Percentiles rank a stretch among this genome's conserved stretches.
These are phyloP conservation scores for Pseudocercospora eumusae DNA, from an alignment of 2,329 filamentous ascomycete genomes.

Conservation along the genomic window DNA sequence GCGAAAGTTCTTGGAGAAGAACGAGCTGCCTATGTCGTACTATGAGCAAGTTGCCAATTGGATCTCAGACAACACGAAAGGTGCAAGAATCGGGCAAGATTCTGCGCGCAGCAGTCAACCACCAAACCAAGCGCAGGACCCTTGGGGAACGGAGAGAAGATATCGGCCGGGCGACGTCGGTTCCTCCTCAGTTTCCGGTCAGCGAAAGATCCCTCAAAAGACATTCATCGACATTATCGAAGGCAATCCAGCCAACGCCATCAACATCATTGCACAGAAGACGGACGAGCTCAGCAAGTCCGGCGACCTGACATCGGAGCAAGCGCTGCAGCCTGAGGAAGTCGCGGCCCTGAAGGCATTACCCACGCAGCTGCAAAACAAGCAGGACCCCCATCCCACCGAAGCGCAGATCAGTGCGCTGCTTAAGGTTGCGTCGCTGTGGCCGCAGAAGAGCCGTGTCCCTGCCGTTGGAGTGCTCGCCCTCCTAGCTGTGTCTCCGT, in stretches of 20 bases:
- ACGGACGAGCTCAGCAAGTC: constrained; percentile 66
- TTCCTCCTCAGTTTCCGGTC: constrained; percentile 37
- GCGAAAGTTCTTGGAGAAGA: constrained; percentile 84
- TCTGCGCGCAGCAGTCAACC: constrained; percentile 45
- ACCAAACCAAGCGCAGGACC: constrained; percentile 61
- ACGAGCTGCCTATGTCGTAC: constrained; percentile 83
- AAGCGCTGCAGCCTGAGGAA: constrained; percentile 72
- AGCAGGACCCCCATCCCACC: constrained; percentile 45
- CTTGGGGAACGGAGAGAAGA: constrained; percentile 74
- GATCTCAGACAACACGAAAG: constrained; percentile 85
- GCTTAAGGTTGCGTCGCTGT: constrained; percentile 70
- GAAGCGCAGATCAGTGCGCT: constrained; percentile 54
- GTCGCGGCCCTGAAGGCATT: constrained; percentile 63
- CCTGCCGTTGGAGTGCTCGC: constrained; percentile 85
- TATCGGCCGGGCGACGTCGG: constrained; percentile 71
- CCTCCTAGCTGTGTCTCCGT: constrained; percentile 69
- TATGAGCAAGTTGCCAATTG: constrained; percentile 92
- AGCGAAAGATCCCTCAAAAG: constrained; percentile 36
- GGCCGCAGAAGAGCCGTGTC: constrained; percentile 78
- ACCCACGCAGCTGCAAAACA: constrained; percentile 62
- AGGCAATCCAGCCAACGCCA: constrained; percentile 39
- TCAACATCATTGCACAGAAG: constrained; percentile 68
- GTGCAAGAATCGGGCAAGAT: constrained; percentile 69
- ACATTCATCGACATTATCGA: constrained; percentile 37
- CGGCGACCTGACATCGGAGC: constrained; percentile 41